phyloP scores from a whole-genome alignment of 164 flowering plant species.

The Taxillus chinensis region DNA sequence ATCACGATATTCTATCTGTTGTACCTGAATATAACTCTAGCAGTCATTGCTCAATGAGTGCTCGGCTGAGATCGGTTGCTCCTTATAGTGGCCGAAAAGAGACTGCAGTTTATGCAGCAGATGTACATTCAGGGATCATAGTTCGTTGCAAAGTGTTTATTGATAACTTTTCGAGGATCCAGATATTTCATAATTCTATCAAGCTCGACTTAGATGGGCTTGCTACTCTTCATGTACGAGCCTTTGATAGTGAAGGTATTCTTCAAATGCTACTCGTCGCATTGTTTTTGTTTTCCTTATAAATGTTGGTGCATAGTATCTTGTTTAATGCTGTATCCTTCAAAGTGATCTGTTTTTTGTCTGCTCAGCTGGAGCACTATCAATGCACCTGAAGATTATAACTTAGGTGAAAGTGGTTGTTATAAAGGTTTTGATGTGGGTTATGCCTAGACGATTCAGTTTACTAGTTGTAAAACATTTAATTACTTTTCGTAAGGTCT shows the following conservation, averaged over 20 bases:
- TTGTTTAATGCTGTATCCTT: no score
- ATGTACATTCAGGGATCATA: conserved; percentile 53
- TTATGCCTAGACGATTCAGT: no score
- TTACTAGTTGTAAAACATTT: no score
- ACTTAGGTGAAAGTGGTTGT: no score
- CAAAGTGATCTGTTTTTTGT: no score
- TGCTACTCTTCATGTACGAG: conserved; percentile 76
- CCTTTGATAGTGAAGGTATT: conserved; percentile 84
- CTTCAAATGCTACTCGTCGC: background rate
- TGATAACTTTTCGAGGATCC: conserved; percentile 63
- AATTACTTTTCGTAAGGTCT: no score
- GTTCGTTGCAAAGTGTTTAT: conserved; percentile 88
- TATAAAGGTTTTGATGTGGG: no score
- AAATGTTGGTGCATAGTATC: no score
- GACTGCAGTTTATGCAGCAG: conserved; percentile 88
- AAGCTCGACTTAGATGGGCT: conserved; percentile 96
- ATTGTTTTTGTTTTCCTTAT: background rate
- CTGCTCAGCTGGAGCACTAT: no score
- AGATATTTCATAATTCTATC: conserved; percentile 84
- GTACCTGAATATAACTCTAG: conserved; percentile 68
- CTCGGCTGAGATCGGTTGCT: conserved; percentile 70
- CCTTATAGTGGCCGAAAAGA: conserved; percentile 82
- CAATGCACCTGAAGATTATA: no score
- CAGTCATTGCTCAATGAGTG: conserved; percentile 79
- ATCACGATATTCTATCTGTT: conserved; percentile 78